phyloP scores from a whole-genome alignment of 2,329 filamentous ascomycete genomes.

The Lachnum nothofagi region DNA sequence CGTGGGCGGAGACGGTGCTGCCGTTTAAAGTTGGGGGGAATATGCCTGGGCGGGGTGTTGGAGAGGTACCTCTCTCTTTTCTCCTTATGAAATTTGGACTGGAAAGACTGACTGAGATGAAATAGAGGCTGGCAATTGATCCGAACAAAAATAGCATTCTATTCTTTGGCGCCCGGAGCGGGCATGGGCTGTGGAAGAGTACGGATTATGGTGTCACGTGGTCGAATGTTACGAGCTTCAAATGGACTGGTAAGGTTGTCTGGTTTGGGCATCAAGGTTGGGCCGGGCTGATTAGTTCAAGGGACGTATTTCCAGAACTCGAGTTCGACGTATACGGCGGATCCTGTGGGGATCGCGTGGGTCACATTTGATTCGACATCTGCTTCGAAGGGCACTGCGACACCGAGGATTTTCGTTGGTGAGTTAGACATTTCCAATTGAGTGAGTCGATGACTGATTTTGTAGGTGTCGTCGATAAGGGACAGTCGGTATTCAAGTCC shows the following conservation, averaged over 20 bases:
- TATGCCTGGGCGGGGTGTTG: conserved; percentile 56
- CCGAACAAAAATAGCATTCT: conserved; percentile 52
- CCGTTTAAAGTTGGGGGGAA: conserved; percentile 58
- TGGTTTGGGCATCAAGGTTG: conserved; percentile 28
- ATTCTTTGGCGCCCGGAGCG: conserved; percentile 55
- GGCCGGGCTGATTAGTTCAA: conserved; percentile 32
- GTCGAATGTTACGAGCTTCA: conserved; percentile 47
- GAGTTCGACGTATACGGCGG: conserved; percentile 11
- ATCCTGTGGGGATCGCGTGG: conserved; percentile 22
- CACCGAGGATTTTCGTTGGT: conserved; percentile 25
- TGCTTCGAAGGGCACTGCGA: conserved; percentile 16
- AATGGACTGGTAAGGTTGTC: conserved; percentile 41
- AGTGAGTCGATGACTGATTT: not conserved
- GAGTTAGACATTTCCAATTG: not conserved
- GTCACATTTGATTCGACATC: conserved; percentile 24
- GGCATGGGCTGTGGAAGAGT: conserved; percentile 55
- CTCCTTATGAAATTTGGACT: not conserved
- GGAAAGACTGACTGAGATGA: not conserved
- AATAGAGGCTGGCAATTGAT: conserved; percentile 48
- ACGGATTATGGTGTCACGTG: conserved; percentile 52
- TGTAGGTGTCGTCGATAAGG: conserved; percentile 19
- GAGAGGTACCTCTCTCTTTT: conserved; percentile 36
- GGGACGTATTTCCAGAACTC: conserved; percentile 22
- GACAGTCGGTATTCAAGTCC: conserved; percentile 23
- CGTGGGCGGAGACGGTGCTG: conserved; percentile 46